Evolutionary conservation across 1,284 basidiomycete genomes (phyloP).

Genomic region (Laetiporus sulphureus): DNA sequence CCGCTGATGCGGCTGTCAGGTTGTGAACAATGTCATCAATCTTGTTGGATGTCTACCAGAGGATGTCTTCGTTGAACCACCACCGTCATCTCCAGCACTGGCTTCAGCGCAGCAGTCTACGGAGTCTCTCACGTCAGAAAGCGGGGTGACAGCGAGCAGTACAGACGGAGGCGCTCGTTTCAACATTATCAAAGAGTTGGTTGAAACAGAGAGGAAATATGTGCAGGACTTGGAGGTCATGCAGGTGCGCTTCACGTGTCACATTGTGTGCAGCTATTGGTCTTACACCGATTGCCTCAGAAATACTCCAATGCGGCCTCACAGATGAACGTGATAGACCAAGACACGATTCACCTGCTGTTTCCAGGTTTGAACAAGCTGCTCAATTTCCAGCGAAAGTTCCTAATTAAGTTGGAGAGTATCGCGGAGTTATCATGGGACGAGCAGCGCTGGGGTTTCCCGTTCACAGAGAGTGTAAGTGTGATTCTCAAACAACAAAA

Average conservation of each 20-base stretch:
- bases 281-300: conserved; percentile 29
- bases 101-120: conserved; percentile 48
- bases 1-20: conserved; percentile 37
- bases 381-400: conserved; percentile 94
- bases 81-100: conserved; percentile 50
- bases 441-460: conserved; percentile 85
- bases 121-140: conserved; percentile 47
- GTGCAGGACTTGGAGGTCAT: conserved; percentile 97
- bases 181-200: conserved; percentile 82
- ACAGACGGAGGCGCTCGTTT: conserved; percentile 33
- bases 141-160: conserved; percentile 17
- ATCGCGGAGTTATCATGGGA: conserved; percentile 79
- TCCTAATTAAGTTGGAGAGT: conserved; percentile 91
- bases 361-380: conserved; percentile 96
- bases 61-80: conserved; percentile 61
- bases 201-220: conserved; percentile 95
- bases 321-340: conserved; percentile 79
- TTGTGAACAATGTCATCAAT: conserved; percentile 86
- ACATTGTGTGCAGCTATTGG: not conserved
- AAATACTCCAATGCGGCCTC: conserved; percentile 80
- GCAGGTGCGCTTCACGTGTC: conserved; percentile 53
- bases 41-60: conserved; percentile 80
- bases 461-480: conserved; percentile 77
- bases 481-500: conserved; percentile 22
- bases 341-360: conserved; percentile 92